These are phyloP conservation scores for Teratosphaeria epicoccoides DNA, from an alignment of 2,329 filamentous ascomycete species.

Conservation along the genomic window DNA sequence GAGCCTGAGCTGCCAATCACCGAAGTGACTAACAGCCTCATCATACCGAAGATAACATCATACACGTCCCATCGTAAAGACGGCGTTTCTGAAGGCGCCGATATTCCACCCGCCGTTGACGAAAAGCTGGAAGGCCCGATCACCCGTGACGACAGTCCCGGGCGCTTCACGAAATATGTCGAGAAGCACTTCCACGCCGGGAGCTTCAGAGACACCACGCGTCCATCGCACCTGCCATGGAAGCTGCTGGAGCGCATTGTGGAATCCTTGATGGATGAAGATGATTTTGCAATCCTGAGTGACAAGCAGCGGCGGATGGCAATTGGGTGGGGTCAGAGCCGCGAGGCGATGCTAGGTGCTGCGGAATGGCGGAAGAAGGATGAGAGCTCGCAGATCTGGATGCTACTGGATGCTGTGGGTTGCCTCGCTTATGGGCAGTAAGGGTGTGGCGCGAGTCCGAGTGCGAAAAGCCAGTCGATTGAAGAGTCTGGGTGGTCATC, in stretches of 20 bases:
- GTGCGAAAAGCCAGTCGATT: not conserved
- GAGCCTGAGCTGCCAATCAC: conserved; percentile 18
- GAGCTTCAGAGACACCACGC: conserved; percentile 16
- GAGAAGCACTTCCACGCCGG: conserved; percentile 1
- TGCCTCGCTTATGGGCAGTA: conserved; percentile 27
- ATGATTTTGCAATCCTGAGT: conserved; percentile 21
- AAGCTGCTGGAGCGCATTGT: conserved; percentile 25
- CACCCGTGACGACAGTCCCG: conserved; percentile 10
- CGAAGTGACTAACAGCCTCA: conserved; percentile 19
- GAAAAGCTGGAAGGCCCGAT: conserved; percentile 16
- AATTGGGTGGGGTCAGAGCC: conserved; percentile 26
- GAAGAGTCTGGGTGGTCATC: not conserved
- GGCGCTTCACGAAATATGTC: conserved; percentile 18
- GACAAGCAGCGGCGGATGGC: conserved; percentile 23
- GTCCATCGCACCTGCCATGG: conserved; percentile 22
- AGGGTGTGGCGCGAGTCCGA: not conserved
- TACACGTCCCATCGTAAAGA: conserved; percentile 24
- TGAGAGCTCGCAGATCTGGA: conserved; percentile 28
- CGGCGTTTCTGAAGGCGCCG: conserved; percentile 21
- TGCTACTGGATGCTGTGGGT: conserved; percentile 28
- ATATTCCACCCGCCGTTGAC: conserved; percentile 12
- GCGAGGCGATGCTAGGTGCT: conserved; percentile 22
- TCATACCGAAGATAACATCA: conserved; percentile 17
- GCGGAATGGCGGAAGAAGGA: conserved; percentile 27
- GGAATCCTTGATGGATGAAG: conserved; percentile 11